These are phyloP conservation scores for Lentinula boryana DNA, from an alignment of 768 basidiomycete species.

Conservation along the genomic window DNA sequence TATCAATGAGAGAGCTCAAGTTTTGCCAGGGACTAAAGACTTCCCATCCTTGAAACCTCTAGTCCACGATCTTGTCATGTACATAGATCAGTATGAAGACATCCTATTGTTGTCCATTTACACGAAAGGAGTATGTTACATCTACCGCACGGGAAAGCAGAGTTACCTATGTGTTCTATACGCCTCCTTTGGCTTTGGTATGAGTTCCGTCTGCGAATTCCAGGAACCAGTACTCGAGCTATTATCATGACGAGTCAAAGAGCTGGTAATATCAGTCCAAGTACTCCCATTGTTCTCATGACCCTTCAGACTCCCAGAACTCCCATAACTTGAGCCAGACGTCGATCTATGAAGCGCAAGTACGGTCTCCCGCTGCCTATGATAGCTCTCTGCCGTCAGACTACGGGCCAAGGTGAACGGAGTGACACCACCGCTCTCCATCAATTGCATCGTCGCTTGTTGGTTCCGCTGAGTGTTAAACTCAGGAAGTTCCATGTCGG, in stretches of 20 bases:
- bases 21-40: no score
- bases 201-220: background rate
- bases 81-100: no score
- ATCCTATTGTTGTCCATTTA: no score
- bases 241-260: background rate
- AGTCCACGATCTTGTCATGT: no score
- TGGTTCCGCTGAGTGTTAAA: slow-evolving; percentile 16
- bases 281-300: background rate
- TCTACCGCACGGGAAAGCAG: no score
- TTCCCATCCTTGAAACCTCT: no score
- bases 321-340: background rate
- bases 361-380: background rate
- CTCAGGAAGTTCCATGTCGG: slow-evolving; percentile 16
- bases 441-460: slow-evolving; percentile 1
- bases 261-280: background rate
- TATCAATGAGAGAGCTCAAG: no score
- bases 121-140: no score
- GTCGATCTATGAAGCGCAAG: background rate
- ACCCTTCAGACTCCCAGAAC: background rate
- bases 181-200: background rate
- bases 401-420: slow-evolving; percentile 12
- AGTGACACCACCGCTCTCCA: slow-evolving; percentile 10
- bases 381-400: background rate
- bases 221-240: background rate
- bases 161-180: background rate